Evolutionary conservation across 2,329 filamentous ascomycete genomes (phyloP), one percentile per base, ranked within the genome.

Genomic region (Venturia aucupariae): DNA sequence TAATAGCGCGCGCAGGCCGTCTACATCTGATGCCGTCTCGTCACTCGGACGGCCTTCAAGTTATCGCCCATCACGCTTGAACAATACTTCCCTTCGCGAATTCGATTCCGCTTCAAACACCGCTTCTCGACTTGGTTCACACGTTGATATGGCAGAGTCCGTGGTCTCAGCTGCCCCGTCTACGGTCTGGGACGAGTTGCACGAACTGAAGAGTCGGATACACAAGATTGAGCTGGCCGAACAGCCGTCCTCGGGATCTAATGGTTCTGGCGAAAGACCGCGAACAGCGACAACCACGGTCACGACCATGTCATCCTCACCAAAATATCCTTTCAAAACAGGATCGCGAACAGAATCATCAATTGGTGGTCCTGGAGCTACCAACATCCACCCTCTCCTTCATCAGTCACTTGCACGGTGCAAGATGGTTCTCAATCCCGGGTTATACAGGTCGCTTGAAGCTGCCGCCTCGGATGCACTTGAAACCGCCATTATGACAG

Each of bases 171-270:
- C 90, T 0, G 91, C 90, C 1, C 90, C 92, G 15, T 95, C 92
- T 1, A 97, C 92, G 0, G 90, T 99, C 2, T 99, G 94, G 94
- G 94, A 97, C 73, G 94, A 99, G 75, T 78, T 99, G 35, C 94
- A 97, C 70, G 94, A 97, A 68, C 79, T 99, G 59, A 97, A 97
- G 74, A 94, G 90, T 48, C 86, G 94, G 38, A 96, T 99, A 70
- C 87, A 90, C 69, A 90, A 91, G 66, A 83, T 99, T 11, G 94
- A 97, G 74, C 77, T 95, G 69, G 95, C 90, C 2, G 92, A 92
- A 65, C 96, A 95, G 75, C 79, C 90, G 0, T 92, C 90, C 1
- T 93, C 92, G 2, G 89, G 87, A 7, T 70, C 73, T n/a, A 84
- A 86, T 67, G 82, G 85, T 11, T 87, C 87, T 0, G 87, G 88